Evolutionary conservation across 805 yeast species (phyloP), one percentile per base, ranked within the genome.

Genomic region (Priceomyces haplophilus): DNA sequence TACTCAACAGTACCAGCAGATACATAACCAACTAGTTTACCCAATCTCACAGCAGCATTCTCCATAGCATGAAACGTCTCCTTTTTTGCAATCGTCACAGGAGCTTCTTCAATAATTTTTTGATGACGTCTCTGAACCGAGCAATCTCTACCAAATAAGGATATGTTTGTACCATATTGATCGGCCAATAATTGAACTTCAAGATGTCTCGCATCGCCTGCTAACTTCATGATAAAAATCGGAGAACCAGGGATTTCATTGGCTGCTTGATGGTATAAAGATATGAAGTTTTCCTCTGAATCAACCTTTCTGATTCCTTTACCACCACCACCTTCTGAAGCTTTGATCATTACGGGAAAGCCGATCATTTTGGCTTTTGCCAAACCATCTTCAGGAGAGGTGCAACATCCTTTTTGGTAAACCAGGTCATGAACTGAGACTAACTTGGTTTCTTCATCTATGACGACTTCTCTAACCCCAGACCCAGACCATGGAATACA

Each of bases 281-380:
- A 49, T 33, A 75, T 58, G 53, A 93, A 93, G 56, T 89, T 86
- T 50, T 80, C 82, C 65, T 85, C 96, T 49, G 75, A 63, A 44
- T 87, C 96, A 51, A 89, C 98, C 69, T 89, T 89, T 75, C 99
- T 85, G 66, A 93, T 93, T 79, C 99, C 99, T 72, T 93, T 93
- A 76, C 99, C 99, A 73, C 99, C 99, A 69, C 99, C 99, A 76
- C 99, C 99, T 81, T 93, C 99, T 45, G 97, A 89, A 38, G 99
- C 99, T 69, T 93, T 93, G 62, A 93, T 83, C 99, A 93, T 93
- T 42, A 93, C 96, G 24, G 99, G 99, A 74, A 93, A 89, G 1
- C 99, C 99, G 58, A 93, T 90, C 58, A 77, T 64, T 55, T 75
- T 79, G 46, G 99, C 99, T 63, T 85, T 87, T 34, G 53, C 76